Evolutionary conservation across 306 rosid species (phyloP).

Genomic region (Citrullus mucosospermus): DNA sequence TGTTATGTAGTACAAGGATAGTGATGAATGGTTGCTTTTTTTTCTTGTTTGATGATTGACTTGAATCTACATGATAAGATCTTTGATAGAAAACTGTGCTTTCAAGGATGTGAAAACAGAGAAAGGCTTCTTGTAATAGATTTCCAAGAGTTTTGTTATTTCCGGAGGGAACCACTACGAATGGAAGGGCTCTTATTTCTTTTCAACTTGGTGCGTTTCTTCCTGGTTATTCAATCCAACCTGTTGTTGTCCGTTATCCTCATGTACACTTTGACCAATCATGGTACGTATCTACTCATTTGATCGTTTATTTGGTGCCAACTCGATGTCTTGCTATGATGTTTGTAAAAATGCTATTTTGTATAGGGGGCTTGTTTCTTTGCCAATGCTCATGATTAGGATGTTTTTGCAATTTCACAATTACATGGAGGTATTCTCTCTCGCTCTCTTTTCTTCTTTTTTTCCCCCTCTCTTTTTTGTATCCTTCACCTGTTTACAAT

Average conservation of each 20-base stretch:
- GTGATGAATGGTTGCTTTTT: too few species aligned
- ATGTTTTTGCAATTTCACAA: slow-evolving; percentile 97
- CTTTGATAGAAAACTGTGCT: slow-evolving; percentile 89
- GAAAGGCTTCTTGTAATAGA: slow-evolving; percentile 71
- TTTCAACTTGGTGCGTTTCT: slow-evolving; percentile 96
- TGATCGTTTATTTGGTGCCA: slow-evolving; percentile 14
- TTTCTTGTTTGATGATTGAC: not conserved
- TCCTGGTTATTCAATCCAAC: slow-evolving; percentile 77
- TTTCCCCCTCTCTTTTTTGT: not conserved
- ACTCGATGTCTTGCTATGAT: not conserved
- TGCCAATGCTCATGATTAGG: slow-evolving; percentile 74
- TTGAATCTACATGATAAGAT: slow-evolving; percentile 57
- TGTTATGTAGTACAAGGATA: not conserved
- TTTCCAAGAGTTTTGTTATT: slow-evolving; percentile 88
- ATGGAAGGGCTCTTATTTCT: slow-evolving; percentile 75
- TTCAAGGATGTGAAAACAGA: slow-evolving; percentile 98
- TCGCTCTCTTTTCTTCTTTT: not conserved
- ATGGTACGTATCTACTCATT: slow-evolving; percentile 43
- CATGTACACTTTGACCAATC: slow-evolving; percentile 97
- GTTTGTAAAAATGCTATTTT: slow-evolving; percentile 1
- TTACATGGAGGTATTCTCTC: slow-evolving; percentile 62
- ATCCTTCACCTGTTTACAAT: not conserved
- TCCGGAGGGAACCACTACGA: slow-evolving; percentile 98
- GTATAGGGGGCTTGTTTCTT: slow-evolving; percentile 73
- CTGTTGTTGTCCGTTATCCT: slow-evolving; percentile 84